Evolutionary conservation across 108 stramenopile genomes (phyloP).

Genomic region (Nannochloropsis oceanica): DNA sequence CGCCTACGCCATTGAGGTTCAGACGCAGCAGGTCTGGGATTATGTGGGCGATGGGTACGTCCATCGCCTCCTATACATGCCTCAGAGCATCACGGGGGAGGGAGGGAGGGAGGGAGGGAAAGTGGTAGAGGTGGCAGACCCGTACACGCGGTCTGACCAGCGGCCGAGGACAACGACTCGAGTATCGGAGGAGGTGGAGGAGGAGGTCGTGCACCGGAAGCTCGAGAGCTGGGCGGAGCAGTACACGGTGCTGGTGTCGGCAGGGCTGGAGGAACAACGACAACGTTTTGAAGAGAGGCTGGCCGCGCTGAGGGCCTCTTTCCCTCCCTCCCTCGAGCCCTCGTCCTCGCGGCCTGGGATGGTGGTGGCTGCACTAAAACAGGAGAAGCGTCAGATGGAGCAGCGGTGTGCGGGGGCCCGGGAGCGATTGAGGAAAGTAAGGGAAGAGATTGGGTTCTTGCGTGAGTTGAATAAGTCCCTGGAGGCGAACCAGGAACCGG

Average conservation of each 20-base stretch:
- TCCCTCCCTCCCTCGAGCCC: background rate
- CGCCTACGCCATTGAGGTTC: slow-evolving; percentile 84
- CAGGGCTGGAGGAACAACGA: slow-evolving; percentile 73
- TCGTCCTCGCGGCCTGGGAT: background rate
- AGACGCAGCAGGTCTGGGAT: slow-evolving; percentile 83
- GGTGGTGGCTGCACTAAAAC: slow-evolving; percentile 10
- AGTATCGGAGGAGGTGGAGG: slow-evolving; percentile 49
- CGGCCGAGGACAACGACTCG: slow-evolving; percentile 17
- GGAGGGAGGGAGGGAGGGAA: slow-evolving; percentile 65
- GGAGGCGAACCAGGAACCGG: slow-evolving; percentile 8
- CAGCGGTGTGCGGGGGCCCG: background rate
- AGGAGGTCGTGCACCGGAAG: slow-evolving; percentile 69
- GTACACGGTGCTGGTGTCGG: slow-evolving; percentile 68
- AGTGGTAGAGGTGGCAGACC: slow-evolving; percentile 70
- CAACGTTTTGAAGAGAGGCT: slow-evolving; percentile 65
- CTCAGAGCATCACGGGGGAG: background rate
- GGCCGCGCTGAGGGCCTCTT: background rate
- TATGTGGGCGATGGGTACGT: slow-evolving; percentile 87
- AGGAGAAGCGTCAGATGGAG: slow-evolving; percentile 20
- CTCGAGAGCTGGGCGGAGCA: slow-evolving; percentile 66
- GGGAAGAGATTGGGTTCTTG: slow-evolving; percentile 12
- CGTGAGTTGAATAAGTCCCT: slow-evolving; percentile 13
- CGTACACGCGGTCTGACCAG: slow-evolving; percentile 37
- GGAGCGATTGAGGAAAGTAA: slow-evolving; percentile 8
- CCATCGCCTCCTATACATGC: slow-evolving; percentile 65